Conservation (phyloP, 345 rosid species). For the Camelina hispida region DNA sequence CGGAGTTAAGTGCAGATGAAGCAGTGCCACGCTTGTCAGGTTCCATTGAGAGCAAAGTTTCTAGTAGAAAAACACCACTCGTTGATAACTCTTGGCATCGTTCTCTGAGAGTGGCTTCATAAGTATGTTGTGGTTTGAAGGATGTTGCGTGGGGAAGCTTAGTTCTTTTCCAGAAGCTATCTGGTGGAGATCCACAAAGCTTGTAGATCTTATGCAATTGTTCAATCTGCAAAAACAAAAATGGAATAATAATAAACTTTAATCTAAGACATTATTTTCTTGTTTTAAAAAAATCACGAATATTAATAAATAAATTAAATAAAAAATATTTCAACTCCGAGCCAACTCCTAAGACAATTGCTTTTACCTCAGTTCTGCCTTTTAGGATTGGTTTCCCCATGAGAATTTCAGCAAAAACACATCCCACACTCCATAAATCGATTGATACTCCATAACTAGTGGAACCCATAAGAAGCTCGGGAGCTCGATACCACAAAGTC, state of each 20-base stretch:
- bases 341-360: neutral
- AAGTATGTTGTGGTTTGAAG: constrained; percentile 65
- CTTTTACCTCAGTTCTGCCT: constrained; percentile 76
- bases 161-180: constrained; percentile 62
- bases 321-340: neutral
- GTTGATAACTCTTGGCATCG: constrained; percentile 58
- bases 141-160: constrained; percentile 63
- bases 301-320: neutral
- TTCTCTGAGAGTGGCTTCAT: constrained; percentile 59
- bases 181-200: constrained; percentile 80
- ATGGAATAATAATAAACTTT: too few relatives aligned
- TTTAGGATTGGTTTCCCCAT: constrained; percentile 70
- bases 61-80: constrained; percentile 54
- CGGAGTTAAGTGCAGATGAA: constrained; percentile 64
- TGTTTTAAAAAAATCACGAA: too few relatives aligned
- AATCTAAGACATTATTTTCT: too few relatives aligned
- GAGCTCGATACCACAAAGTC: constrained; percentile 86
- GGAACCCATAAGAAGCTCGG: constrained; percentile 86
- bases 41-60: constrained; percentile 67
- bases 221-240: constrained; percentile 55
- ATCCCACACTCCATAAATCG: constrained; percentile 85
- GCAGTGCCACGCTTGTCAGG: constrained; percentile 79
- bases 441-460: constrained; percentile 69
- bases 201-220: constrained; percentile 79
- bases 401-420: constrained; percentile 73